Conservation (phyloP, 148 eudicot species). For the Rhododendron molle region DNA sequence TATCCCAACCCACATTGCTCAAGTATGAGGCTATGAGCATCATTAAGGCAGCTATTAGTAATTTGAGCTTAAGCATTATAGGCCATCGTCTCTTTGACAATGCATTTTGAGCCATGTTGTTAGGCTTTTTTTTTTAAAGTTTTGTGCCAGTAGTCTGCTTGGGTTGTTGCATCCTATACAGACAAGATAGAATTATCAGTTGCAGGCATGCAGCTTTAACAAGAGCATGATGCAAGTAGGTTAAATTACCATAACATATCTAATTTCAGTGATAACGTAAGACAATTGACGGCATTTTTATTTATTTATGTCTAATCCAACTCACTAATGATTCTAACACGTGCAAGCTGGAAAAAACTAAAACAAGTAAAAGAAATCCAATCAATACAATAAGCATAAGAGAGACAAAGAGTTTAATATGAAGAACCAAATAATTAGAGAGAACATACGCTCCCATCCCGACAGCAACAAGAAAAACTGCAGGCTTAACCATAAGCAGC, state of each 20-base stretch:
- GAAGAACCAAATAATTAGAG: constrained; percentile 3
- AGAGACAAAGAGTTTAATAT: not conserved
- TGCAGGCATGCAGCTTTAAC: not conserved
- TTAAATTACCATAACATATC: not conserved
- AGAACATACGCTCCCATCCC: constrained; percentile 75
- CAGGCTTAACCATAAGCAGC: constrained; percentile 80
- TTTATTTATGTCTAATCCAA: not conserved
- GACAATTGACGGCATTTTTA: not conserved
- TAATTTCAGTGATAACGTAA: not conserved
- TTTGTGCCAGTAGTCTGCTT: not conserved
- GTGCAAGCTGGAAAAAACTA: not conserved
- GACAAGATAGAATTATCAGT: not conserved
- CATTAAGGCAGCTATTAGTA: not conserved
- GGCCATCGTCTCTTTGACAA: not conserved
- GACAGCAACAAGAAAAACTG: constrained; percentile 65
- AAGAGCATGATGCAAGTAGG: not conserved
- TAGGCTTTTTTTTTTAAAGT: not conserved
- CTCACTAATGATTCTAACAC: not conserved
- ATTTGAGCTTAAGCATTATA: not conserved
- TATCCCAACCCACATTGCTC: not conserved
- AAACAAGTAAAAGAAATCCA: not conserved
- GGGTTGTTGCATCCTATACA: not conserved
- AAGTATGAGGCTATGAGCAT: not conserved
- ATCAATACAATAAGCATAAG: not conserved
- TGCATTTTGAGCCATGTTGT: not conserved